Evolutionary conservation across 352 stramenopile genomes (phyloP).

Genomic region (Sclerospora graminicola): DNA sequence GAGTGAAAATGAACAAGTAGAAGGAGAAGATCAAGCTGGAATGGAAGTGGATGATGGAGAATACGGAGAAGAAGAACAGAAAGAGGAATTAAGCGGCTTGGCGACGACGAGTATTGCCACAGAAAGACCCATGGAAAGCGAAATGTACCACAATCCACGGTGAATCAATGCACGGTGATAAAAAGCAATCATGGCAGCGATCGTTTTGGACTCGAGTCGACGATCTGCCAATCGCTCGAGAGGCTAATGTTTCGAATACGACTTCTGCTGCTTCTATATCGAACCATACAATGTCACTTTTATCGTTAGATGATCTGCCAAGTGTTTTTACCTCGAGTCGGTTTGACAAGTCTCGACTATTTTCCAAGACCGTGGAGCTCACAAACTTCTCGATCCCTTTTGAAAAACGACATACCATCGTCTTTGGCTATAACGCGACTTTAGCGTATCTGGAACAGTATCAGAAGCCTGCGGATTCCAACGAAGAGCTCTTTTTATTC

Average conservation of each 20-base stretch:
- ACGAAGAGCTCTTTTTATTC: slow-evolving; percentile 56
- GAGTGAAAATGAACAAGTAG: slow-evolving; percentile 1
- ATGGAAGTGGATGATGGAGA: slow-evolving; percentile 9
- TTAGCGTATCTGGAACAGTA: slow-evolving; percentile 45
- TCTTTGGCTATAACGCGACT: slow-evolving; percentile 39
- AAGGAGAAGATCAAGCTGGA: slow-evolving; percentile 8
- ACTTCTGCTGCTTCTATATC: not conserved
- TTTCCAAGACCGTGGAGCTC: slow-evolving; percentile 6
- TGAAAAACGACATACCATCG: slow-evolving; percentile 28
- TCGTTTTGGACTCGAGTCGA: slow-evolving; percentile 15
- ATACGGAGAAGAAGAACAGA: slow-evolving; percentile 11
- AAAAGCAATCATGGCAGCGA: not conserved
- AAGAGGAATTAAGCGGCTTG: slow-evolving; percentile 9
- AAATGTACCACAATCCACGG: too few species aligned
- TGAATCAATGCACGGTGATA: not conserved
- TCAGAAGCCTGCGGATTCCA: slow-evolving; percentile 7
- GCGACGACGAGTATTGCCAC: not conserved
- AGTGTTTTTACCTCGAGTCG: slow-evolving; percentile 7
- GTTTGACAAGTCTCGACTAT: slow-evolving; percentile 21
- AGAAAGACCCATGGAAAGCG: slow-evolving; percentile 1
- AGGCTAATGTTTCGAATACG: not conserved
- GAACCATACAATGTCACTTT: not conserved
- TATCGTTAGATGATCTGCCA: not conserved
- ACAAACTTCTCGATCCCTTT: slow-evolving; percentile 14
- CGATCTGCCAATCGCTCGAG: slow-evolving; percentile 5